Conservation (phyloP, 2,329 filamentous ascomycete genomes). For the Metarhizium brunneum region DNA sequence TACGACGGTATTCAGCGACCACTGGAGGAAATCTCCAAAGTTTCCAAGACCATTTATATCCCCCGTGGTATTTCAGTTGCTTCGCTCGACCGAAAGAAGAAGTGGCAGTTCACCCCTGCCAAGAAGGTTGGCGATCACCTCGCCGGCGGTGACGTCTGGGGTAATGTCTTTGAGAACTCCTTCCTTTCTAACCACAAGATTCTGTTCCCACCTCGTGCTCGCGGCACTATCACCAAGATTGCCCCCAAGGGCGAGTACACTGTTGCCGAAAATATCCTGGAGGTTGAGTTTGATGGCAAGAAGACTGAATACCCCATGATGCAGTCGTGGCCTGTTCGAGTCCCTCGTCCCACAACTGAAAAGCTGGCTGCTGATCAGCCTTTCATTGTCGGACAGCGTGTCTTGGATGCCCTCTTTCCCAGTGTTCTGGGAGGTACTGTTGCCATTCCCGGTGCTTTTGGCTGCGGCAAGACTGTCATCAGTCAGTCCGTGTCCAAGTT, state of each 20-base stretch:
- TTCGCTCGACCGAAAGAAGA: conserved; percentile 80
- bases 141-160: conserved; percentile 92
- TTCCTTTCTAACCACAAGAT: conserved; percentile 91
- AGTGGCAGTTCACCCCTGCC: conserved; percentile 91
- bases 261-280: conserved; percentile 86
- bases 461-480: conserved; percentile 99
- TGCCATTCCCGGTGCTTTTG: conserved; percentile 96
- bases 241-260: conserved; percentile 86
- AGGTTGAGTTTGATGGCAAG: conserved; percentile 94
- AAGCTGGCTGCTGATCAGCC: conserved; percentile 83
- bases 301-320: conserved; percentile 96
- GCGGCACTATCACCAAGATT: conserved; percentile 87
- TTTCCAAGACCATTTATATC: conserved; percentile 88
- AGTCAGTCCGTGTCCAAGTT: conserved; percentile 98
- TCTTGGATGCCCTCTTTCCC: conserved; percentile 92
- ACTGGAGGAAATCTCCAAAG: conserved; percentile 70
- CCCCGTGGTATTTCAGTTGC: conserved; percentile 86
- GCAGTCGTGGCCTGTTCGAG: conserved; percentile 97
- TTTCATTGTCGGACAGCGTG: conserved; percentile 93
- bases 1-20: conserved; percentile 99
- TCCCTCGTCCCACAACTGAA: conserved; percentile 84
- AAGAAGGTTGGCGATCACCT: conserved; percentile 96
- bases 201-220: conserved; percentile 77
- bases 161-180: conserved; percentile 90
- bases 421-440: conserved; percentile 95